Evolutionary conservation across 2,329 filamentous ascomycete genomes (phyloP), one percentile per base, ranked within the genome.

Genomic region (Fusarium illudens): DNA sequence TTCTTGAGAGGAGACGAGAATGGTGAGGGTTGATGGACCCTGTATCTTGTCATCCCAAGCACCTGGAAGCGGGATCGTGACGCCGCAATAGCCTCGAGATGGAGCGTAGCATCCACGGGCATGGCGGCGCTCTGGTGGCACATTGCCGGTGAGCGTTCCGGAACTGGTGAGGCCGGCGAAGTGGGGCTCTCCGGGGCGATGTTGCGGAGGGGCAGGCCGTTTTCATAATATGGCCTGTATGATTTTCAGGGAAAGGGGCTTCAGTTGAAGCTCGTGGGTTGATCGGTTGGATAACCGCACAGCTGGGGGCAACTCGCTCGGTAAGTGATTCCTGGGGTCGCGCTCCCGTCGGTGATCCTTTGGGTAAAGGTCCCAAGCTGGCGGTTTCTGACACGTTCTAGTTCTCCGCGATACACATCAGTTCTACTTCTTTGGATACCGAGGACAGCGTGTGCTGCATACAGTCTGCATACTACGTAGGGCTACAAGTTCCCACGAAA

Each of bases 191-290:
- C 22, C 20, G 52, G 46, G 51, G 29, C 36, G 17, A 59, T 55
- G 39, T 54, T 52, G 36, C 36, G 36, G 46, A 36, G 17, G 34
- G 29, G 32, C 37, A 30, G 30, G 30, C 42, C 48, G 48, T 44
- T 46, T 25, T 56, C 29, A 50, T 49, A 64, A 29, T 53, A 48
- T 39, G 12, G 34, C 59, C 67, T 10, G 48, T 56, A 56, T 37
- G 36, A 52, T 33, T 17, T 33, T n/a, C 15, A 52, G 53, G 33
- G 25, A 29, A 44, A 42, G 39, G 32, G 53, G 36, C 27, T 32
- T 22, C 17, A 34, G 20, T 29, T 57, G n/a, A 34, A 12, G 29
- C 17, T 39, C 44, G 13, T 56, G 50, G 48, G 27, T 49, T 34
- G 10, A 30, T 36, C 54, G 22, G 42, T 36, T 57, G 54, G 54